Evolutionary conservation across 208 protist genomes (phyloP).

Genomic region (Leishmania braziliensis): DNA sequence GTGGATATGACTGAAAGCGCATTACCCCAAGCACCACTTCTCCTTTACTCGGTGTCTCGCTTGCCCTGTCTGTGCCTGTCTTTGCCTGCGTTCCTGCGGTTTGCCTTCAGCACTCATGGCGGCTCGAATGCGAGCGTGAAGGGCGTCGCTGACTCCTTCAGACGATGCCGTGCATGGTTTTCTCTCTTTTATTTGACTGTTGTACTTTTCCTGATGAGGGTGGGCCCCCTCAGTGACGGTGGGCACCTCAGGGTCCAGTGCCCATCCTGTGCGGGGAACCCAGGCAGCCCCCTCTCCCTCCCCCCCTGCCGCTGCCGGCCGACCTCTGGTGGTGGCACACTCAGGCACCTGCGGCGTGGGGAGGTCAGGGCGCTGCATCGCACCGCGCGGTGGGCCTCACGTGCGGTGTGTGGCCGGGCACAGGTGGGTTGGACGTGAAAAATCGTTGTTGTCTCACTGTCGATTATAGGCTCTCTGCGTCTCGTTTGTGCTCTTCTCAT

Average conservation of each 20-base stretch:
- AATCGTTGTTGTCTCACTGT: no score
- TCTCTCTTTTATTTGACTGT: no score
- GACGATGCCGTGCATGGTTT: not conserved
- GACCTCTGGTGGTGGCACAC: not conserved
- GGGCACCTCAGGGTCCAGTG: not conserved
- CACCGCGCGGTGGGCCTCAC: no score
- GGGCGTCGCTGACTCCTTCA: not conserved
- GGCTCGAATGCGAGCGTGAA: not conserved
- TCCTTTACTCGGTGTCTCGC: not conserved
- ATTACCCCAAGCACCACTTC: not conserved
- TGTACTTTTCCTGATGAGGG: no score
- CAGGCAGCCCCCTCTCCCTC: not conserved
- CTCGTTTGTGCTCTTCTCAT: no score
- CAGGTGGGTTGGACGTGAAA: not conserved
- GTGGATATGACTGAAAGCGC: not conserved
- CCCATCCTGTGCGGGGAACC: not conserved
- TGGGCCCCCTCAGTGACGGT: not conserved
- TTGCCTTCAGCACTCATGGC: no score
- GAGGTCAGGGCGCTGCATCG: no score
- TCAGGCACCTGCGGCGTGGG: no score
- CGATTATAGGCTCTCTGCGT: no score
- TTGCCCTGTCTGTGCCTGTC: no score
- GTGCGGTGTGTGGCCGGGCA: no score
- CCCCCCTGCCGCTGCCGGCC: not conserved
- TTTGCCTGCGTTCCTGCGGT: not conserved